phyloP scores from a whole-genome alignment of 2,329 filamentous ascomycete species.

The Albophoma yamanashiensis region DNA sequence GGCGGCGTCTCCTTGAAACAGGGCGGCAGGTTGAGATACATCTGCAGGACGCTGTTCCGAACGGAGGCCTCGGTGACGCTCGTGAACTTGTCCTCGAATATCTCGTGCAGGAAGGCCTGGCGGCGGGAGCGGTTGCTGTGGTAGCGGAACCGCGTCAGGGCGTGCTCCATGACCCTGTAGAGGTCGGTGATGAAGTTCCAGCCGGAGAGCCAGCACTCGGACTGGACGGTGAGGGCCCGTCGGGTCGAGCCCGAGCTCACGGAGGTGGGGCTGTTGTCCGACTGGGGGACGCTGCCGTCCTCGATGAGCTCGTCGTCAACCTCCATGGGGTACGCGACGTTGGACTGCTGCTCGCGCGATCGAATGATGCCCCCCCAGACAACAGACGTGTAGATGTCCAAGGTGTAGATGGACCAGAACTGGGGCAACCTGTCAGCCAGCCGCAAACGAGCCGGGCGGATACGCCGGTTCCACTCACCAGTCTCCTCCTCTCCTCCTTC shows the following conservation, averaged over 20 bases:
- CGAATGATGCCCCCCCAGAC: conserved; percentile 29
- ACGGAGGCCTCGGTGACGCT: conserved; percentile 9
- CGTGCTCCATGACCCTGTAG: conserved; percentile 45
- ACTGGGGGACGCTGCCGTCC: conserved; percentile 3
- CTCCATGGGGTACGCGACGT: conserved; percentile 12
- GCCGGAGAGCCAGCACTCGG: conserved; percentile 36
- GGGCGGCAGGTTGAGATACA: conserved; percentile 15
- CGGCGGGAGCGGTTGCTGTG: conserved; percentile 5
- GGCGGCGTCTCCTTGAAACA: conserved; percentile 16
- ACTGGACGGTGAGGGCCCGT: conserved; percentile 1
- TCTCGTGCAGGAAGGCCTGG: conserved; percentile 9
- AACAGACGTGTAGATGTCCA: conserved; percentile 42
- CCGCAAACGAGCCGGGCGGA: not conserved
- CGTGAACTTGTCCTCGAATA: conserved; percentile 9
- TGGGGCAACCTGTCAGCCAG: conserved; percentile 8
- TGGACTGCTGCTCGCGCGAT: conserved; percentile 12
- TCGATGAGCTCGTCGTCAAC: conserved; percentile 32
- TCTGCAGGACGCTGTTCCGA: conserved; percentile 10
- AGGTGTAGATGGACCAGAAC: conserved; percentile 47
- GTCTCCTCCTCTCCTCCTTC: conserved; percentile 31
- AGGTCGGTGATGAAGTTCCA: conserved; percentile 49
- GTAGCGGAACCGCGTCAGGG: conserved; percentile 16
- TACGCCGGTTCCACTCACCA: conserved; percentile 20
- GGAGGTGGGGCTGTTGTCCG: not conserved
- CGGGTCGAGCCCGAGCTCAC: conserved; percentile 1